Evolutionary conservation across 2,329 filamentous ascomycete genomes (phyloP), one percentile per base, ranked within the genome.

Genomic region (Ophiocordyceps camponoti-leonardi): DNA sequence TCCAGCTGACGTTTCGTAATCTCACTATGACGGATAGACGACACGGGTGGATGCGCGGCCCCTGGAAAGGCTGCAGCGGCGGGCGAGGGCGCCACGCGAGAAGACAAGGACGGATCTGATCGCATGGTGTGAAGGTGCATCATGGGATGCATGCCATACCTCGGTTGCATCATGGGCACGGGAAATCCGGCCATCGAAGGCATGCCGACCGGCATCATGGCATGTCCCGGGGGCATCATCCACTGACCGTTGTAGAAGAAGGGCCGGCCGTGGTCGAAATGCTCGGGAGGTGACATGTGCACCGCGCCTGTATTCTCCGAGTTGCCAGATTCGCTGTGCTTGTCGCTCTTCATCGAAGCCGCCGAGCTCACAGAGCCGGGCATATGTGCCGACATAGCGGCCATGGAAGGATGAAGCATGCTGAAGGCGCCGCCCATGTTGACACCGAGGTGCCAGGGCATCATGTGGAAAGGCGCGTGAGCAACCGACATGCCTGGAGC

Each of bases 11-110:
- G 73, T 54, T 64, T 73, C 8, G 73, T 78, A 51, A 79, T 75
- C n/a, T 75, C 71, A 51, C 75, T 79, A 4, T 68, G 69, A 20
- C 68, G 67, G 49, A 79, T 79, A 7, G 75, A 77, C n/a, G 75
- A 77, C 22, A 71, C 63, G 3, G 69, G 73, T 13, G 69, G 66
- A 40, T 54, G 53, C 49, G 57, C 43, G 46, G 58, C 33, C 11
- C 46, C 46, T 3, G 45, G 19, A n/a, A 43, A 43, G 30, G 46
- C 45, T 3, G 47, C 37, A 11, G 43, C 23, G 28, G 45, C 57
- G 47, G 52, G 53, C 46, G 45, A 48, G 20, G 48, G 44, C 14
- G 48, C 39, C 14, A 43, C 28, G 14, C 51, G 52, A 46, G 49
- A 23, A 40, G 50, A 50, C 44, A 51, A 35, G 22, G 49, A 45